These are phyloP conservation scores for Trametes versicolor DNA, from an alignment of 1,284 basidiomycete genomes.

Conservation along the genomic window DNA sequence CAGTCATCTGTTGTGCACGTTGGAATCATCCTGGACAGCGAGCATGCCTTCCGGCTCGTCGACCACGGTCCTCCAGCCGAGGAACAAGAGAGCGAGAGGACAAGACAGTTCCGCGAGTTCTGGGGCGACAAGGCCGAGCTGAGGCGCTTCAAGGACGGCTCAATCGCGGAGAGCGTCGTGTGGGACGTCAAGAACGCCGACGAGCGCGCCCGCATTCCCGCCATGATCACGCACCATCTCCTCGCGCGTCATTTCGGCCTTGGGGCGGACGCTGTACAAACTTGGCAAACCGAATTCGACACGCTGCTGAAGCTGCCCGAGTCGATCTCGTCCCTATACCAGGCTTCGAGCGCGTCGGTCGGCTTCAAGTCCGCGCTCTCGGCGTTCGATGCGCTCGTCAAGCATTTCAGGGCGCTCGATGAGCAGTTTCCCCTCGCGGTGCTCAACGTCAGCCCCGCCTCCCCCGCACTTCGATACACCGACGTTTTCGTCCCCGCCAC, in stretches of 20 bases:
- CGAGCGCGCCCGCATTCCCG: conserved; percentile 84
- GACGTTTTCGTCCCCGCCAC: conserved; percentile 82
- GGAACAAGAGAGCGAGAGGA: conserved; percentile 60
- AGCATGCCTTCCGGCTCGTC: conserved; percentile 83
- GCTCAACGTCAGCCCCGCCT: conserved; percentile 79
- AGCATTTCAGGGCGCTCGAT: conserved; percentile 81
- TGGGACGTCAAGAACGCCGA: conserved; percentile 85
- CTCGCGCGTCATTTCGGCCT: conserved; percentile 82
- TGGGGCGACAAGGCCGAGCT: conserved; percentile 96
- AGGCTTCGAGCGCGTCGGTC: conserved; percentile 54
- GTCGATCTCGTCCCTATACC: conserved; percentile 59
- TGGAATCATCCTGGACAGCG: conserved; percentile 79
- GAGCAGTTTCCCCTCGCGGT: conserved; percentile 86
- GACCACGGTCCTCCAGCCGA: conserved; percentile 89
- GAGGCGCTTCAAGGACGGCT: conserved; percentile 96
- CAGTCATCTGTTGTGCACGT: conserved; percentile 63
- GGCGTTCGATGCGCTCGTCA: conserved; percentile 86
- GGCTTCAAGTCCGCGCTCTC: conserved; percentile 84
- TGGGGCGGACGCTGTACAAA: conserved; percentile 56
- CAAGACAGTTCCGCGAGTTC: conserved; percentile 79
- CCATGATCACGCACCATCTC: conserved; percentile 79
- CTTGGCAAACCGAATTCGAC: conserved; percentile 74
- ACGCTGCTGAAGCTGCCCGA: conserved; percentile 75
- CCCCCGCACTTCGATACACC: conserved; percentile 85
- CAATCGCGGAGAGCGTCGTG: conserved; percentile 93